Percentiles rank a stretch among this genome's conserved stretches.
These are phyloP conservation scores for Tulasnella sp. DNA, from an alignment of 768 basidiomycete genomes.

Conservation along the genomic window DNA sequence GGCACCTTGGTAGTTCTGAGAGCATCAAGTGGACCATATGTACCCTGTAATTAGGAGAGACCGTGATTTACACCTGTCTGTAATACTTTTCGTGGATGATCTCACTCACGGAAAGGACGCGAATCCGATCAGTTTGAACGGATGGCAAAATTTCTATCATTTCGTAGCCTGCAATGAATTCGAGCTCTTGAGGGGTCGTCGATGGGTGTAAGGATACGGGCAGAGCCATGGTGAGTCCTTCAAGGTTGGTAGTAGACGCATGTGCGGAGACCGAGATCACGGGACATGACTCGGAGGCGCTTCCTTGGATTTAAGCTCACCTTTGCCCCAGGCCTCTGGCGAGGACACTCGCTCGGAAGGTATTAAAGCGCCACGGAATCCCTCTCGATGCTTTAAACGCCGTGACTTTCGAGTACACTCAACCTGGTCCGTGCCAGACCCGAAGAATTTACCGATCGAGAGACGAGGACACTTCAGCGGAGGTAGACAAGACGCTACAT, in stretches of 20 bases:
- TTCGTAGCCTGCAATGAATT: slow-evolving; percentile 79
- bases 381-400: background rate
- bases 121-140: slow-evolving; percentile 83
- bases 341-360: background rate
- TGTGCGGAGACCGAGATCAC: background rate
- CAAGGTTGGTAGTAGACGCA: background rate
- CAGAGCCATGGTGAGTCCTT: slow-evolving; percentile 53
- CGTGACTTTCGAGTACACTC: background rate
- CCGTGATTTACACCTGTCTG: background rate
- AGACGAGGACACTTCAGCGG: no score
- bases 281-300: background rate
- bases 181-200: slow-evolving; percentile 76
- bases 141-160: slow-evolving; percentile 80
- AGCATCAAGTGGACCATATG: slow-evolving; percentile 86
- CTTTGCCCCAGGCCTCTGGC: background rate
- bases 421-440: no score
- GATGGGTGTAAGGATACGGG: slow-evolving; percentile 62
- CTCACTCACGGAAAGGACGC: slow-evolving; percentile 73
- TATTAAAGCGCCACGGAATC: background rate
- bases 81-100: slow-evolving; percentile 6
- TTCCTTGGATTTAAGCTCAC: background rate
- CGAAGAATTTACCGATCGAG: no score
- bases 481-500: background rate
- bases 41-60: slow-evolving; percentile 48
- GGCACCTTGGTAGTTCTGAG: slow-evolving; percentile 82